Conservation (phyloP, 176 grass and related monocot genomes). For the Bolboschoenus planiculmis region DNA sequence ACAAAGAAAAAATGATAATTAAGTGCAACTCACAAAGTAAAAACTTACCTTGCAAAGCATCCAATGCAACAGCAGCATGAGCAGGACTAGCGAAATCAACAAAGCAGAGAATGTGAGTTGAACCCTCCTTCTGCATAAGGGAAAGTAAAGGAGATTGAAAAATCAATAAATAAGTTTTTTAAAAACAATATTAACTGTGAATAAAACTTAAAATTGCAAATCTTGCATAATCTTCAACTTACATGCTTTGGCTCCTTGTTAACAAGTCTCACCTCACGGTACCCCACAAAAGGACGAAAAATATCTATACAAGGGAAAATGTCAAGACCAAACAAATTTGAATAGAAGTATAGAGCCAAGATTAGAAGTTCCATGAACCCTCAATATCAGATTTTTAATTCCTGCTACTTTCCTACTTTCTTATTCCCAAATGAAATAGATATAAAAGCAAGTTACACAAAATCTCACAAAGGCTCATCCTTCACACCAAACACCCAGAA, state of each 20-base stretch:
- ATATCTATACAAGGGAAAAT: conserved; percentile 45
- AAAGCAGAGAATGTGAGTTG: conserved; percentile 67
- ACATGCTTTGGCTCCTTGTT: conserved; percentile 90
- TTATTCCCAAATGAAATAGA: neutral
- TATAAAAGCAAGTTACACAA: neutral
- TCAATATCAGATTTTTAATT: neutral
- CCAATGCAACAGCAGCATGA: conserved; percentile 42
- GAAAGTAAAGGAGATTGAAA: conserved; percentile 6
- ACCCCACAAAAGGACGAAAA: conserved; percentile 62
- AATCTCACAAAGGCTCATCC: neutral
- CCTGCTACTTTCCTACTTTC: neutral
- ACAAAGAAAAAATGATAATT: conserved; percentile 2
- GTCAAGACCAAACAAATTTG: conserved; percentile 25
- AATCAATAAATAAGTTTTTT: neutral
- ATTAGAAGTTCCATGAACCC: neutral
- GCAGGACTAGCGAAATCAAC: conserved; percentile 53
- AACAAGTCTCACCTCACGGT: conserved; percentile 51
- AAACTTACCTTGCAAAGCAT: conserved; percentile 52
- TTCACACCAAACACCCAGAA: neutral
- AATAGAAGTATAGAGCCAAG: neutral
- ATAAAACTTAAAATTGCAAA: neutral
- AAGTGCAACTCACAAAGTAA: conserved; percentile 14
- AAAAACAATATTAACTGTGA: conserved; percentile 11
- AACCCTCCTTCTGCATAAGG: conserved; percentile 61
- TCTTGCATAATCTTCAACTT: conserved; percentile 23